Evolutionary conservation across 768 basidiomycete species (phyloP), one percentile per base, ranked within the genome.

Genomic region (Lentinula aciculospora): DNA sequence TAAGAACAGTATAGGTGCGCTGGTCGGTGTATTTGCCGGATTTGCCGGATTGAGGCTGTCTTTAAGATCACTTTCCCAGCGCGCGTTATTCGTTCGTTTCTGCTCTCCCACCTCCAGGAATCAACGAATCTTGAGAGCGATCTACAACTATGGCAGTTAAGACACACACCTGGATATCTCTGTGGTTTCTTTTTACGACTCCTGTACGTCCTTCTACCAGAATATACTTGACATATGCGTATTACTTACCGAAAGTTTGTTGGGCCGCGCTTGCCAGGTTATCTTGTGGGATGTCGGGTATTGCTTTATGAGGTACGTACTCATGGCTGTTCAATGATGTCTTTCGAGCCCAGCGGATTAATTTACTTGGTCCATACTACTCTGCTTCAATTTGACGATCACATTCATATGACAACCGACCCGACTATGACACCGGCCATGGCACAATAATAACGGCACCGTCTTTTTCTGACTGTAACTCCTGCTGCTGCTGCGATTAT

Each of bases 211-310:
- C n/a, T 0, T 6, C 15, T 34, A 3, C 3, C 13, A 28, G 10
- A 45, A 23, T 25, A 23, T 13, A 51, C 49, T 36, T 13, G 23
- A 21, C 21, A 45, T 6, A 13, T 34, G 13, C 32, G 4, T 7
- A 25, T 34, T 19, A 29, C 45, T 56, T 7, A 56, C 8, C 21
- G 4, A n/a, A n/a, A n/a, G 3, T 9, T 15, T 21, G 21, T 32
- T 32, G 32, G 32, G 32, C 32, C 13, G 32, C 32, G 32, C 39
- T 40, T 7, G 15, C 25, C n/a, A 57, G 56, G 21, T 93, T 58
- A 79, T 93, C 57, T 60, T 81, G 58, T 94, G 91, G 92, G 91
- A 94, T 76, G 88, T 74, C 0, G 74, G 76, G 13, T 94, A 90
- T 67, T 91, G 88, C 65, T 84, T 92, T 58, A 79, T 88, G 78